Evolutionary conservation across 768 basidiomycete species (phyloP).

Genomic region (Tricholoma matsutake): DNA sequence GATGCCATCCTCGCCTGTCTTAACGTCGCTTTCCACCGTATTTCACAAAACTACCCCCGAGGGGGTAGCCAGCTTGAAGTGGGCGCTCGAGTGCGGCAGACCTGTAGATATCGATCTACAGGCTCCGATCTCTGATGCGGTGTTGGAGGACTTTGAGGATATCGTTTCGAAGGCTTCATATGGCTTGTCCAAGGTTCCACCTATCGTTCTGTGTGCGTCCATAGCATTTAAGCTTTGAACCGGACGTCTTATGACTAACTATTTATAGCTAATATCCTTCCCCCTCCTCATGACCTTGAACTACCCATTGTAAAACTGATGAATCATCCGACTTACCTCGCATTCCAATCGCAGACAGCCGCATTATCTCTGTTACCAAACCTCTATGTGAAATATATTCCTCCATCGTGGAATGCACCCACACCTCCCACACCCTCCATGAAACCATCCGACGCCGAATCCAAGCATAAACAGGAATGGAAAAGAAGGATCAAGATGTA

Average conservation of each 20-base stretch:
- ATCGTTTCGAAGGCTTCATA: conserved; percentile 60
- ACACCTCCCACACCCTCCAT: conserved; percentile 46
- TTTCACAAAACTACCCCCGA: conserved; percentile 49
- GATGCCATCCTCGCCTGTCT: conserved; percentile 36
- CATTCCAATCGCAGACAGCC: conserved; percentile 70
- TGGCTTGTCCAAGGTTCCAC: conserved; percentile 41
- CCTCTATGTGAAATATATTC: conserved; percentile 69
- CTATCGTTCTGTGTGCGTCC: conserved; percentile 66
- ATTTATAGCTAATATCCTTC: conserved; percentile 67
- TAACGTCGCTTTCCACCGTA: conserved; percentile 54
- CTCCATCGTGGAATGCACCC: conserved; percentile 69
- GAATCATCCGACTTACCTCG: conserved; percentile 69
- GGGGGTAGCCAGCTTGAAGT: conserved; percentile 53
- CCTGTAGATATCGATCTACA: conserved; percentile 72
- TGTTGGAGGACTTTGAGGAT: conserved; percentile 68
- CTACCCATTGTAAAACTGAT: conserved; percentile 77
- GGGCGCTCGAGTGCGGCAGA: conserved; percentile 61
- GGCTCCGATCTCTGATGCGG: conserved; percentile 48
- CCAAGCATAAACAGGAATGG: conserved; percentile 61
- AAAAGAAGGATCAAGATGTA: conserved; percentile 81
- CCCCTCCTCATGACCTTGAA: conserved; percentile 70
- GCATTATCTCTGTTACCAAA: conserved; percentile 74
- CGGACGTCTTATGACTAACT: conserved; percentile 7
- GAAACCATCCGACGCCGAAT: conserved; percentile 34
- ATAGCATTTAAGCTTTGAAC: background rate